These are phyloP conservation scores for Phialemonium atrogriseum DNA, from an alignment of 2,329 filamentous ascomycete species.

Conservation along the genomic window DNA sequence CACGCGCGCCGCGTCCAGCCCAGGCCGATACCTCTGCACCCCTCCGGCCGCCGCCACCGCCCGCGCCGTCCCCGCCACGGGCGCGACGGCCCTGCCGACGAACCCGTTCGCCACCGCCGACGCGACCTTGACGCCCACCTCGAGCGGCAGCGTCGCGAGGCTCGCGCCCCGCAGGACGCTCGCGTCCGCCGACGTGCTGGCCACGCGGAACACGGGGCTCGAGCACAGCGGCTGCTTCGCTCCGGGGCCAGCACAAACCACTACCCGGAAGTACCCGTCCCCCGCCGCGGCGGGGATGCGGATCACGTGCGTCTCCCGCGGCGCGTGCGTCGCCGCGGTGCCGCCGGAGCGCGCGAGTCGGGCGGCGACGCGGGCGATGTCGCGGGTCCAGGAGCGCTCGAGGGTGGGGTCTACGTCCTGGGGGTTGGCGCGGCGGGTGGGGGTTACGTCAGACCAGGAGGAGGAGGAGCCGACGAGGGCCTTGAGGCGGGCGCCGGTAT, in stretches of 20 bases:
- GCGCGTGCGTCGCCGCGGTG: constrained; percentile 34
- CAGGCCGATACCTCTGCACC: constrained; percentile 28
- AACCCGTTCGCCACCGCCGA: constrained; percentile 38
- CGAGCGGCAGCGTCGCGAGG: constrained; percentile 55
- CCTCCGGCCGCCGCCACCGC: constrained; percentile 31
- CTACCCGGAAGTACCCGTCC: constrained; percentile 62
- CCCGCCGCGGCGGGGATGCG: constrained; percentile 54
- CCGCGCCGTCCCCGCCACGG: constrained; percentile 33
- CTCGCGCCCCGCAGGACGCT: constrained; percentile 58
- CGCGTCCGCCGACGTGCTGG: constrained; percentile 54
- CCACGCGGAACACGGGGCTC: constrained; percentile 61
- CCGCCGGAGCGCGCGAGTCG: constrained; percentile 39
- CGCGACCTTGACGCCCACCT: constrained; percentile 52
- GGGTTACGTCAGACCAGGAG: constrained; percentile 62
- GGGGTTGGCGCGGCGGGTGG: constrained; percentile 33
- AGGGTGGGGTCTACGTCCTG: constrained; percentile 45
- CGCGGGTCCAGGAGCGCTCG: constrained; percentile 60
- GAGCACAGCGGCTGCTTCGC: constrained; percentile 52
- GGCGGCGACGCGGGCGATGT: constrained; percentile 55
- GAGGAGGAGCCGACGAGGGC: constrained; percentile 50
- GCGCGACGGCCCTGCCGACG: constrained; percentile 33
- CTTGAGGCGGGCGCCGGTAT: constrained; percentile 59
- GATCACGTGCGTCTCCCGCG: constrained; percentile 56
- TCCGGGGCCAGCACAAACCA: constrained; percentile 44
- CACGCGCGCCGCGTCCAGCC: constrained; percentile 10